A percentile compares a stretch with the other conserved stretches of the same genome.
phyloP scores from a whole-genome alignment of 495 filamentous ascomycete genomes.

The Penicillium mononematosum region DNA sequence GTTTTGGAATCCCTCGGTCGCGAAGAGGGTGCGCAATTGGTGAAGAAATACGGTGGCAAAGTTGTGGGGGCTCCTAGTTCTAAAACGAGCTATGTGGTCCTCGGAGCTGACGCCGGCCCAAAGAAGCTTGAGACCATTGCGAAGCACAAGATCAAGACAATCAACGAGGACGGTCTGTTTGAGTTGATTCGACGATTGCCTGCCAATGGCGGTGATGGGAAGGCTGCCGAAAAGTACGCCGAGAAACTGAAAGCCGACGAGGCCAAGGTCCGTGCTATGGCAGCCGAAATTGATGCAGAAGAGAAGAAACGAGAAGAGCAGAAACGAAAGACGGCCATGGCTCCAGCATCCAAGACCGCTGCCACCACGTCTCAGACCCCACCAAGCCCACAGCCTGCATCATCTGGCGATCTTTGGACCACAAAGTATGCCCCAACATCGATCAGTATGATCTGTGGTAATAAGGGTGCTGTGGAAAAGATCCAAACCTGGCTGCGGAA shows the following conservation, averaged over 20 bases:
- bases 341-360: slow-evolving; percentile 19
- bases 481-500: slow-evolving; percentile 81
- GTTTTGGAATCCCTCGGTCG: slow-evolving; percentile 73
- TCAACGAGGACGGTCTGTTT: slow-evolving; percentile 90
- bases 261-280: slow-evolving; percentile 71
- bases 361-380: slow-evolving; percentile 21
- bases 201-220: slow-evolving; percentile 78
- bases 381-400: slow-evolving; percentile 25
- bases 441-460: slow-evolving; percentile 88
- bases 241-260: slow-evolving; percentile 81
- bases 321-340: slow-evolving; percentile 37
- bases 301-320: slow-evolving; percentile 51
- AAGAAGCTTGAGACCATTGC: slow-evolving; percentile 89
- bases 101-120: slow-evolving; percentile 88
- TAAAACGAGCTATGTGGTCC: slow-evolving; percentile 91
- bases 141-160: slow-evolving; percentile 75
- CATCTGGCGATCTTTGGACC: slow-evolving; percentile 77
- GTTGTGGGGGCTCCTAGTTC: slow-evolving; percentile 79
- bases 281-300: slow-evolving; percentile 73
- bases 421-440: slow-evolving; percentile 89
- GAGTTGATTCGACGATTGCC: slow-evolving; percentile 81
- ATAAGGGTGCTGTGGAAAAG: slow-evolving; percentile 86
- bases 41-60: slow-evolving; percentile 93
- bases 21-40: slow-evolving; percentile 81
- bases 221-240: slow-evolving; percentile 78